A percentile compares a stretch with the other conserved stretches of the same genome.
Evolutionary conservation across 2,329 filamentous ascomycete genomes (phyloP).

Genomic region (Aspergillus persii): DNA sequence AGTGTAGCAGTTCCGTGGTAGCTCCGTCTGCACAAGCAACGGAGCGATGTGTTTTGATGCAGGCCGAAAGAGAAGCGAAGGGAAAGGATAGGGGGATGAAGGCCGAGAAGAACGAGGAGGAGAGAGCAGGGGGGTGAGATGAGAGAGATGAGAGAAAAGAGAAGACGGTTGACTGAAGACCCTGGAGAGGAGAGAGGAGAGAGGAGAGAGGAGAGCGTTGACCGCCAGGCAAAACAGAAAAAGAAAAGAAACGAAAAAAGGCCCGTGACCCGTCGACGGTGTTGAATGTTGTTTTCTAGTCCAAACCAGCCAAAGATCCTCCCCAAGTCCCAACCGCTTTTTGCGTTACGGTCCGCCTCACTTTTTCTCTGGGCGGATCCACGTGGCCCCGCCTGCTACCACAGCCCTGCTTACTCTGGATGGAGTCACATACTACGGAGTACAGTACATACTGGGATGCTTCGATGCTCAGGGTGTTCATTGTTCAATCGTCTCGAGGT

Average conservation of each 20-base stretch:
- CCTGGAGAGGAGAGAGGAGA: slow-evolving; percentile 1
- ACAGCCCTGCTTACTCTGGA: background rate
- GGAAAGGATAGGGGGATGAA: slow-evolving; percentile 1
- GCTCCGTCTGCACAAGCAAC: background rate
- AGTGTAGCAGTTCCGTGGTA: background rate
- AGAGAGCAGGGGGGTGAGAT: slow-evolving; percentile 2
- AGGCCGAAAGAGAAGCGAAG: background rate
- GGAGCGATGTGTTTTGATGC: background rate
- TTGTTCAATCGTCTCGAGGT: too few relatives aligned
- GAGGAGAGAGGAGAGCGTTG: slow-evolving; percentile 5
- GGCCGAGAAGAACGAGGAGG: slow-evolving; percentile 6
- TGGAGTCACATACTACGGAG: background rate
- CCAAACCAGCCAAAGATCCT: background rate
- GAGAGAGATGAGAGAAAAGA: slow-evolving; percentile 6
- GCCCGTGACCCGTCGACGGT: background rate
- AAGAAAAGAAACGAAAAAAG: slow-evolving; percentile 1
- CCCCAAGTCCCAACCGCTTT: slow-evolving; percentile 1
- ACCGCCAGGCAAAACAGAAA: slow-evolving; percentile 14
- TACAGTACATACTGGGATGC: background rate
- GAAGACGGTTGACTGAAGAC: slow-evolving; percentile 7
- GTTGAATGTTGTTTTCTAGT: too few relatives aligned
- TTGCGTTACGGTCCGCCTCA: slow-evolving; percentile 20
- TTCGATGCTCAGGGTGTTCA: too few relatives aligned
- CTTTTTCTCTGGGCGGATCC: slow-evolving; percentile 23
- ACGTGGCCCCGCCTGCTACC: slow-evolving; percentile 26